These are phyloP conservation scores for Kwoniella dejecticola DNA, from an alignment of 768 basidiomycete genomes.

Conservation along the genomic window DNA sequence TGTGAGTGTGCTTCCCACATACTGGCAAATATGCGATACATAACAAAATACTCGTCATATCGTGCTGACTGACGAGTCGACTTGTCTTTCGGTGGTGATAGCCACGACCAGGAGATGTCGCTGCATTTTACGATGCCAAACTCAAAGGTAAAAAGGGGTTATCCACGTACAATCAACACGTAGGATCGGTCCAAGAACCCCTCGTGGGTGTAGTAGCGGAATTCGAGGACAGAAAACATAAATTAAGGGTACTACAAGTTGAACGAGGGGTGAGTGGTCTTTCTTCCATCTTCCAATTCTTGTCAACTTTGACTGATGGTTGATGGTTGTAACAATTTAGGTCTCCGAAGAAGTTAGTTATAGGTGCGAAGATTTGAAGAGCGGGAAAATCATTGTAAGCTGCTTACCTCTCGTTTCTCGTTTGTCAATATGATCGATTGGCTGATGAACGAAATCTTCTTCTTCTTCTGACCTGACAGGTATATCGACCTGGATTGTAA, in stretches of 20 bases:
- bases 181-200: slow-evolving; percentile 62
- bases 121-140: slow-evolving; percentile 72
- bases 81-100: no score
- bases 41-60: no score
- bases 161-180: slow-evolving; percentile 68
- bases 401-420: neutral
- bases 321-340: slow-evolving; percentile 7
- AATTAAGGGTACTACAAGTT: slow-evolving; percentile 80
- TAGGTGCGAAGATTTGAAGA: slow-evolving; percentile 84
- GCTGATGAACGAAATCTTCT: neutral
- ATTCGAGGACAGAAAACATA: slow-evolving; percentile 82
- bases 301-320: neutral
- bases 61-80: no score
- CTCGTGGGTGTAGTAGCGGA: slow-evolving; percentile 76
- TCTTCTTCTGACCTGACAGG: slow-evolving; percentile 3
- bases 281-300: slow-evolving; percentile 40
- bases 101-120: slow-evolving; percentile 73
- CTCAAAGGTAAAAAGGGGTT: slow-evolving; percentile 78
- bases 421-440: neutral
- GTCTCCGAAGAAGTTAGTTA: slow-evolving; percentile 75
- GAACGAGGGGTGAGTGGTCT: slow-evolving; percentile 74
- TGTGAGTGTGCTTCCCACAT: slow-evolving; percentile 30
- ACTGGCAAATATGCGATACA: neutral
- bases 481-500: slow-evolving; percentile 26
- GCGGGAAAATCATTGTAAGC: slow-evolving; percentile 73